Base-by-base conservation (phyloP, 108 stramenopile species). In the Pseudonitzschia multistriata region DNA sequence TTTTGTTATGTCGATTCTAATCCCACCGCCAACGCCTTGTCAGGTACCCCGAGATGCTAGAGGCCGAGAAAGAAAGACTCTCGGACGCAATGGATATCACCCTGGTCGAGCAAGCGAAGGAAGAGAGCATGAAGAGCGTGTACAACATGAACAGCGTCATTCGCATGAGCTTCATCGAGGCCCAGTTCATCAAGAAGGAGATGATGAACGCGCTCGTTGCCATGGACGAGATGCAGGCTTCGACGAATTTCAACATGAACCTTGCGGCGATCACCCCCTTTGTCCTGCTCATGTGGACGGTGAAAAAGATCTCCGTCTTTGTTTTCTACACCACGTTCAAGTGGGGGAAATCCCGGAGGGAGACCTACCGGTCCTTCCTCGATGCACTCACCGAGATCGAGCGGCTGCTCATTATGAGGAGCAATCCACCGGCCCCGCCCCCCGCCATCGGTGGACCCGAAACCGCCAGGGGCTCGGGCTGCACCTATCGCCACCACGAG, bases 151-250 rank as follows among this genome's bases (percentile, higher is more conserved):
- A 89, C 64, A 82, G 85, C 19, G 87, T 93, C 10, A 83, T 93
- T 37, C 79, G 92, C 35, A 82, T 92, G 88, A 85, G 85, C 39
- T 81, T 96, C 49, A 96, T 96, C 69, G 92, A 96, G 84, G 91
- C 92, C 79, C 95, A 96, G 70, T 93, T 89, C 72, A 85, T 96
- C 64, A 96, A 93, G 73, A 95, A 94, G 88, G 91, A 92, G 79
- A 84, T 96, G 56, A 71, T 96, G 69, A 96, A 85, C 68, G 92
- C 95, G 3, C 80, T 96, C n/a, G 74, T 86, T 19, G 89, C 92
- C 15, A 87, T 96, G 82, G 95, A 96, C 67, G 91, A 96, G 21
- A 79, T 92, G 31, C 84, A 89, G 81, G 79, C 86, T 37, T 78
- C 81, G 22, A 96, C 93, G 62, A 91, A 96, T 57, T 92, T 96